Evolutionary conservation across 768 basidiomycete genomes (phyloP).

Genomic region (Gloeopeniophorella convolvens): DNA sequence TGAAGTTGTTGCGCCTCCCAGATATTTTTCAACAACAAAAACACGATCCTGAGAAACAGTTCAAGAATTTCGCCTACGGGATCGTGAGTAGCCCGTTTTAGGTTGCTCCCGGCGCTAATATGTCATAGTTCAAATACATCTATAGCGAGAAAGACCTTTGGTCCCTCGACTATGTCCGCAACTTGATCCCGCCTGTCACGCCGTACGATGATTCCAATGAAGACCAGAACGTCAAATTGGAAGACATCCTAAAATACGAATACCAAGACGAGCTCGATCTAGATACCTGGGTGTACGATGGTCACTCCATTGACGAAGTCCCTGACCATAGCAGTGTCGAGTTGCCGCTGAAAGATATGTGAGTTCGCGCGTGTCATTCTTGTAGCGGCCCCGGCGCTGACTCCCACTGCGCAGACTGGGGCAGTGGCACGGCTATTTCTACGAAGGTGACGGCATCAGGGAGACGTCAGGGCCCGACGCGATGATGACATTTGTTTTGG

Average conservation of each 20-base stretch:
- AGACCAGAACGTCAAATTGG: constrained; percentile 4
- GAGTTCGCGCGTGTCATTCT: neutral
- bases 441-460: neutral
- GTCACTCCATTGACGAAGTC: constrained; percentile 3
- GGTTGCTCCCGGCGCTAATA: neutral
- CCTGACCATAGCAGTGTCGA: neutral
- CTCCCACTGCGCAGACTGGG: constrained; percentile 2
- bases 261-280: neutral
- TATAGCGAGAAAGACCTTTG: neutral
- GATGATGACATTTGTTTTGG: constrained; percentile 11
- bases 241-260: neutral
- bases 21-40: constrained; percentile 22
- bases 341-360: constrained; percentile 11
- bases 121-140: constrained; percentile 7
- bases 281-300: constrained; percentile 13
- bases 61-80: constrained; percentile 22
- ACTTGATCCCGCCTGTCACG: neutral
- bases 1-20: neutral
- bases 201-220: constrained; percentile 5
- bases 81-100: constrained; percentile 10
- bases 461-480: neutral
- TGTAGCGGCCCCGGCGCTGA: neutral
- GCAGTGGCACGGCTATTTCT: constrained; percentile 14
- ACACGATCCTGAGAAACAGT: constrained; percentile 17
- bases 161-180: neutral